These are phyloP conservation scores for Gracilaria caudata DNA, from an alignment of 23 red algal species.

Conservation along the genomic window DNA sequence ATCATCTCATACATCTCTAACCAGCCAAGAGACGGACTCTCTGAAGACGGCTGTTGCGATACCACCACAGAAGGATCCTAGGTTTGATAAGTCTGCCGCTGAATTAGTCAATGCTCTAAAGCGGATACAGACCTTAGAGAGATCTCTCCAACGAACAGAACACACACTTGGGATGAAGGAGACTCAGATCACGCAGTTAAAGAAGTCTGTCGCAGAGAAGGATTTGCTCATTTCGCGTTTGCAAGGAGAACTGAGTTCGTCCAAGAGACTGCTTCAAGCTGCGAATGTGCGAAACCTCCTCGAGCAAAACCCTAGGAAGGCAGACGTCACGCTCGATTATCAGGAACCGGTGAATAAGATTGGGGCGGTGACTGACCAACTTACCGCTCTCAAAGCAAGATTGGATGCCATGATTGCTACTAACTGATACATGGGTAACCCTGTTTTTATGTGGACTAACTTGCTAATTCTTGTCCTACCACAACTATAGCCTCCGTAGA, in stretches of 20 bases:
- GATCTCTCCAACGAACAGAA: conserved; percentile 22
- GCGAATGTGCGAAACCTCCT: conserved; percentile 54
- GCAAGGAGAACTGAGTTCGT: conserved; percentile 32
- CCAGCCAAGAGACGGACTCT: conserved; percentile 11
- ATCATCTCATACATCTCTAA: background rate
- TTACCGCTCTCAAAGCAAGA: conserved; percentile 42
- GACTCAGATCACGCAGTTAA: conserved; percentile 35
- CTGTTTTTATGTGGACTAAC: conserved; percentile 33
- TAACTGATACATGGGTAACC: conserved; percentile 27
- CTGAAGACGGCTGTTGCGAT: conserved; percentile 31
- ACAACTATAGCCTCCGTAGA: background rate
- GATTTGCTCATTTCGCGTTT: conserved; percentile 38
- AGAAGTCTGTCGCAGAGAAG: conserved; percentile 13
- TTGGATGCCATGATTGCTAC: conserved; percentile 70
- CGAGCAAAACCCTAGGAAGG: conserved; percentile 51
- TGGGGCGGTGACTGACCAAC: conserved; percentile 57
- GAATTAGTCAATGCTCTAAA: conserved; percentile 54
- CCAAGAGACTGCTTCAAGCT: conserved; percentile 41
- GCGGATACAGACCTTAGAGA: conserved; percentile 59
- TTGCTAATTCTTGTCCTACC: conserved; percentile 13
- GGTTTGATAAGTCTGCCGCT: conserved; percentile 63
- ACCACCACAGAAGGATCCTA: conserved; percentile 31
- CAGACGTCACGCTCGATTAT: conserved; percentile 49
- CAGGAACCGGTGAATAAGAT: conserved; percentile 74
- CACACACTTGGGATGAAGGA: background rate